Percentiles rank a stretch among this genome's conserved stretches.
These are phyloP conservation scores for Thermothelomyces thermophilus DNA, from an alignment of 2,329 filamentous ascomycete species.

Conservation along the genomic window DNA sequence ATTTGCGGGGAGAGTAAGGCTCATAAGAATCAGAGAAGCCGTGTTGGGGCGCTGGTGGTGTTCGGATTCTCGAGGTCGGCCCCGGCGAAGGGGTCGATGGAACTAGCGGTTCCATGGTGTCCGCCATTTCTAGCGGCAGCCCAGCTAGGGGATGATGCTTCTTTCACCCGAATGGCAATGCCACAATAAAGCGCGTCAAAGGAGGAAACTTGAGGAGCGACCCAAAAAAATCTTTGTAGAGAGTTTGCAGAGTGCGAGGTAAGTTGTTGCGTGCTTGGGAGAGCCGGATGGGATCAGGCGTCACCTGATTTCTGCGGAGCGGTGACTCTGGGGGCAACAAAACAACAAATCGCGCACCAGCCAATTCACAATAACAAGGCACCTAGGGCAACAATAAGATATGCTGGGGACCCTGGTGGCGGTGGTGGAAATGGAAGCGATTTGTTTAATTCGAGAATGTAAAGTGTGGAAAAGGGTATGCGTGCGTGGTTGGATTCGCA, in stretches of 20 bases:
- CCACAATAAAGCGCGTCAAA: background rate
- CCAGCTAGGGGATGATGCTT: background rate
- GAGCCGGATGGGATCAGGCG: background rate
- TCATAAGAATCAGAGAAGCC: constrained; percentile 64
- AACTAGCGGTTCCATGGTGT: constrained; percentile 33
- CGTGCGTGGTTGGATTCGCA: constrained; percentile 5
- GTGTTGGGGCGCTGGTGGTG: constrained; percentile 62
- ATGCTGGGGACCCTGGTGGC: constrained; percentile 9
- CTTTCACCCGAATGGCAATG: background rate
- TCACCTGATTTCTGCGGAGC: background rate
- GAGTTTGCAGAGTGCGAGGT: background rate
- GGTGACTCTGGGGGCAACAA: background rate
- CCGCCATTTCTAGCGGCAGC: constrained; percentile 6
- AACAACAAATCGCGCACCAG: constrained; percentile 19
- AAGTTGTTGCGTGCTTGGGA: constrained; percentile 1
- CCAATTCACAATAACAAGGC: constrained; percentile 3
- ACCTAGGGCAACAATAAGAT: constrained; percentile 15
- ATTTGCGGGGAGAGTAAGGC: constrained; percentile 66
- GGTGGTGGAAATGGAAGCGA: background rate
- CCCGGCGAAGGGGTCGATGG: constrained; percentile 50
- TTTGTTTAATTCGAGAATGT: background rate
- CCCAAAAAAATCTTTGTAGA: background rate
- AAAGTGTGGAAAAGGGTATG: constrained; percentile 5
- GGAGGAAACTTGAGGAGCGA: background rate
- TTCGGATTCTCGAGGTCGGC: constrained; percentile 49